These are phyloP conservation scores for Mallotus nudiflorus DNA, from an alignment of 345 rosid genomes.

Conservation along the genomic window DNA sequence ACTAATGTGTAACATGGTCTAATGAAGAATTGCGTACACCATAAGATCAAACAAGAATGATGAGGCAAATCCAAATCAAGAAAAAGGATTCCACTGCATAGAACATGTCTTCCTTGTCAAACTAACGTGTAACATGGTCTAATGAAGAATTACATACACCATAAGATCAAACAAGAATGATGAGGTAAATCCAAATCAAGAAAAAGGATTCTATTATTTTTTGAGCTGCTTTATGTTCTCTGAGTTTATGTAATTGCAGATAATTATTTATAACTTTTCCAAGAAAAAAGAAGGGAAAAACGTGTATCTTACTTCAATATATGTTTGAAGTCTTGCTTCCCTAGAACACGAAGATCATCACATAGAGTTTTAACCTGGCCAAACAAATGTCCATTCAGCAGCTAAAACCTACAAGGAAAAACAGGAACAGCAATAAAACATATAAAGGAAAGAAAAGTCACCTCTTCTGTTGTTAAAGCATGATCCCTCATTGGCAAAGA, in stretches of 20 bases:
- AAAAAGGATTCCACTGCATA: neutral
- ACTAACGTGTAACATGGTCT: neutral
- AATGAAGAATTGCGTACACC: neutral
- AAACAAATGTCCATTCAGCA: constrained; percentile 13
- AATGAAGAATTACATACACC: neutral
- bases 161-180: neutral
- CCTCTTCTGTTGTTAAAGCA: constrained; percentile 84
- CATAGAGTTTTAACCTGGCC: constrained; percentile 76
- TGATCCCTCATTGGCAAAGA: constrained; percentile 62
- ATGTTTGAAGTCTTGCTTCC: constrained; percentile 93
- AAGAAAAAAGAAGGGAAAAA: neutral
- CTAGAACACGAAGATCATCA: constrained; percentile 85
- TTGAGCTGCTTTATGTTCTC: neutral
- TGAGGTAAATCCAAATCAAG: neutral
- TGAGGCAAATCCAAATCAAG: neutral
- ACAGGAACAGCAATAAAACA: neutral
- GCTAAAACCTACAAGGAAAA: neutral
- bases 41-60: neutral
- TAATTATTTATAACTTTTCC: neutral
- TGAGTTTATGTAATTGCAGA: neutral
- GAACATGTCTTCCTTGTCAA: neutral
- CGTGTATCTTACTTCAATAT: constrained; percentile 69
- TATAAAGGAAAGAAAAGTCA: constrained; percentile 18
- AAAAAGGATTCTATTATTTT: neutral
- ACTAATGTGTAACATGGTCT: neutral